Evolutionary conservation across 2,329 filamentous ascomycete genomes (phyloP), one percentile per base, ranked within the genome.

Genomic region (Trichoderma sp.): DNA sequence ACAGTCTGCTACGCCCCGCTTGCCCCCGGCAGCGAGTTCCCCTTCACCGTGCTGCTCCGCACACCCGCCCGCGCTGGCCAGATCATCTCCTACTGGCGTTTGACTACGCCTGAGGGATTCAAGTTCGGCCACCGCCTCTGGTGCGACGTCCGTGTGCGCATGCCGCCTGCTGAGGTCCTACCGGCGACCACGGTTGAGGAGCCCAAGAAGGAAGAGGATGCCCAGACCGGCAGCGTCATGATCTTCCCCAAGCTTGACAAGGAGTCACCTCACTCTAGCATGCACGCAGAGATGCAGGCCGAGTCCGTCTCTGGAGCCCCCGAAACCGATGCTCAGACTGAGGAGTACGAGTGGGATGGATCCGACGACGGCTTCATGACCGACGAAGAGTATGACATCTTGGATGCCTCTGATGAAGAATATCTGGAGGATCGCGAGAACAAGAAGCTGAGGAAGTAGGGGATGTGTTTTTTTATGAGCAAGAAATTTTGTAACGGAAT

Each of bases 161-260:
- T 78, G 56, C 74, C 75, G 28, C 73, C 77, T 71, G 71, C 73
- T 5, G 74, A 79, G 68, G 71, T 73, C 63, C 77, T 78, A 74
- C 74, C 80, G 39, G 77, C 79, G 73, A 12, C 73, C 51, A 69
- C 63, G 15, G 62, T 71, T 34, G 73, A 73, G 15, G 75, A 77
- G 66, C 73, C 77, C 12, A 80, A 83, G 73, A 78, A 81, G 63
- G 74, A 80, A 62, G 78, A 78, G 7, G 78, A 83, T 69, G 76
- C 76, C 69, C 74, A 76, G 39, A 75, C 79, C 32, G 75, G 73
- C 69, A 93, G 91, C 82, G 90, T 91, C 77, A 98, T 98, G 94
- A 95, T 98, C 79, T 98, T 98, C 88, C 96, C 96, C 73, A 97
- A 93, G 82, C 88, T 98, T 51, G 94, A 97, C 77, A 97, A 97